Evolutionary conservation across 495 filamentous ascomycete genomes (phyloP).

Genomic region (Cladorrhinum samala): DNA sequence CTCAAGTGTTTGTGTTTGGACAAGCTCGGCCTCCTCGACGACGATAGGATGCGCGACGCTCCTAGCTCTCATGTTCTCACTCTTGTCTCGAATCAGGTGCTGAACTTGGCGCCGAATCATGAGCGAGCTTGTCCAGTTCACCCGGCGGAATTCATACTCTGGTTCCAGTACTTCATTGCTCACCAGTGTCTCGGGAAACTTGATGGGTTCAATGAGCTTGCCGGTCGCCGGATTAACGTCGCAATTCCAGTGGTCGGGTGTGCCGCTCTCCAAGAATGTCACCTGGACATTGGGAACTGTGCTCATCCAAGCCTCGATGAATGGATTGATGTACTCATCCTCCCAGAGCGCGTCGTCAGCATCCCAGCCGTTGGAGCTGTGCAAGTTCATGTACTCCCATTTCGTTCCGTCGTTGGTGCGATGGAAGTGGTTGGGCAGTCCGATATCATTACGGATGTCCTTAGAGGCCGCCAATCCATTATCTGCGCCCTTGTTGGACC

Average conservation of each 20-base stretch:
- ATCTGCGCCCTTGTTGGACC: constrained; percentile 10
- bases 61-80: no score
- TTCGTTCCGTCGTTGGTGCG: not conserved
- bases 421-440: constrained; percentile 5
- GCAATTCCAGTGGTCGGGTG: constrained; percentile 17
- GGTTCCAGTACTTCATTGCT: not conserved
- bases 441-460: constrained; percentile 20
- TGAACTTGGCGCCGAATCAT: constrained; percentile 1
- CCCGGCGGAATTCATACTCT: constrained; percentile 13
- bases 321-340: not conserved
- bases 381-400: not conserved
- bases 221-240: constrained; percentile 31
- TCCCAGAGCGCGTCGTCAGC: constrained; percentile 8
- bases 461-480: not conserved
- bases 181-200: constrained; percentile 17
- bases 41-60: no score
- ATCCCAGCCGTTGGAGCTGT: constrained; percentile 1
- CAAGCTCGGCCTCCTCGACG: not conserved
- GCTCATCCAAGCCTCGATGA: constrained; percentile 12
- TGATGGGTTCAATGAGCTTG: constrained; percentile 20
- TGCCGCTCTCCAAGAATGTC: constrained; percentile 8
- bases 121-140: constrained; percentile 13
- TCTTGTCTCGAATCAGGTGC: not conserved
- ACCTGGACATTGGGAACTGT: constrained; percentile 6
- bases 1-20: no score